These are phyloP conservation scores for Myriosclerotinia duriaeana DNA, from an alignment of 2,329 filamentous ascomycete species.

Conservation along the genomic window DNA sequence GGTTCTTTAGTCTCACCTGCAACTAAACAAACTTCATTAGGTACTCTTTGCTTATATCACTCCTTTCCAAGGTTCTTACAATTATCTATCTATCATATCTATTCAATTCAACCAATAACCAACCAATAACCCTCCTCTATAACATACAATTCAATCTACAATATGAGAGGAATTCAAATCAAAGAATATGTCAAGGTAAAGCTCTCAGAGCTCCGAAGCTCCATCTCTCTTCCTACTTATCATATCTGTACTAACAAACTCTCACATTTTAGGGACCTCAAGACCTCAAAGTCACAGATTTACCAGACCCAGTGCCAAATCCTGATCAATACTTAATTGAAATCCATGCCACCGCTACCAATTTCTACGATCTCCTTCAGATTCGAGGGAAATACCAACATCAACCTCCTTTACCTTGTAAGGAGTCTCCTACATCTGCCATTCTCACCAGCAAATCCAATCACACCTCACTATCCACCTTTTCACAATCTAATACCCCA, in stretches of 20 bases:
- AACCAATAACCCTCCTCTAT: background rate
- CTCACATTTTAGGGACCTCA: conserved; percentile 60
- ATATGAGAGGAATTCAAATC: conserved; percentile 74
- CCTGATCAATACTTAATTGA: conserved; percentile 79
- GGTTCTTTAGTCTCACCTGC: background rate
- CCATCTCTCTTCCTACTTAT: background rate
- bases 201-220: conserved; percentile 5
- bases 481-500: too few relatives aligned
- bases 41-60: background rate
- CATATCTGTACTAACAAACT: background rate
- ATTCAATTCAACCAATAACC: background rate
- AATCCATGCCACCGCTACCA: conserved; percentile 83
- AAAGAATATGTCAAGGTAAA: conserved; percentile 71
- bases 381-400: conserved; percentile 94
- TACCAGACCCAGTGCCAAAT: conserved; percentile 72
- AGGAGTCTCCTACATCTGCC: background rate
- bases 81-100: background rate
- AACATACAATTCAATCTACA: conserved; percentile 35
- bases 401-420: conserved; percentile 78
- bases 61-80: background rate
- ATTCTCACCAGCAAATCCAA: background rate
- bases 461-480: background rate
- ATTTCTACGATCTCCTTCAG: conserved; percentile 97
- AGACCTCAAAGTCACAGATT: conserved; percentile 71
- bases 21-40: background rate